Base-by-base conservation (phyloP, 75 land plant genomes). In the Pinus taeda region DNA sequence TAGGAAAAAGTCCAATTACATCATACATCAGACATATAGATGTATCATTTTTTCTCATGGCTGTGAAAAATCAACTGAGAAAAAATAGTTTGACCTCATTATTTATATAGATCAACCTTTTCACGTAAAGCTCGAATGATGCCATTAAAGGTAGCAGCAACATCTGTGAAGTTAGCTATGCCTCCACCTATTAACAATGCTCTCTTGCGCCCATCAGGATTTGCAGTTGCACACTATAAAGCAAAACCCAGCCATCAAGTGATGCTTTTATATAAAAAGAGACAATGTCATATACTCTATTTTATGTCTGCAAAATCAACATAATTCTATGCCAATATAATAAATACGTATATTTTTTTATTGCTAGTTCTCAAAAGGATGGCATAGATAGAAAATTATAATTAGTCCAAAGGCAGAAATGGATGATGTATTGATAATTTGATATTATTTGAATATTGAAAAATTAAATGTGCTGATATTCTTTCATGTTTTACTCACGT, bases 111-210 rank as follows among this genome's bases (percentile, higher is more conserved):
- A 15, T 29, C 9, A 74, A 97, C 99, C 98, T 97, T 97, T 81
- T 95, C 98, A 56, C 87, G 91, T 37, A 95, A 60, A 57, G 98
- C 98, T 29, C 91, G 84, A 73, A 96, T 96, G 60, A 96, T 92
- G 20, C 98, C 97, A 83, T 78, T 92, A 72, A 96, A 96, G n/a
- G 98, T 96, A 63, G 98, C 91, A 59, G 93, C 97, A 74, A 96
- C 98, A 80, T 96, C 97, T 24, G 98, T 96, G 87, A 96, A 96
- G 82, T 96, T 96, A 66, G 98, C 98, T 71, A 96, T 93, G 18
- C 98, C 98, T 13, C 98, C 98, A 76, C 97, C 98, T 45, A 95
- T 88, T 9, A 95, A 79, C 64, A 95, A 88, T 7, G 94, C 98
- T 85, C 96, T 80, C 75, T 83, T 88, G 15, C 78, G 88, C 3